These are phyloP conservation scores for Thalassiosira profunda DNA, from an alignment of 108 stramenopile genomes.

Conservation along the genomic window DNA sequence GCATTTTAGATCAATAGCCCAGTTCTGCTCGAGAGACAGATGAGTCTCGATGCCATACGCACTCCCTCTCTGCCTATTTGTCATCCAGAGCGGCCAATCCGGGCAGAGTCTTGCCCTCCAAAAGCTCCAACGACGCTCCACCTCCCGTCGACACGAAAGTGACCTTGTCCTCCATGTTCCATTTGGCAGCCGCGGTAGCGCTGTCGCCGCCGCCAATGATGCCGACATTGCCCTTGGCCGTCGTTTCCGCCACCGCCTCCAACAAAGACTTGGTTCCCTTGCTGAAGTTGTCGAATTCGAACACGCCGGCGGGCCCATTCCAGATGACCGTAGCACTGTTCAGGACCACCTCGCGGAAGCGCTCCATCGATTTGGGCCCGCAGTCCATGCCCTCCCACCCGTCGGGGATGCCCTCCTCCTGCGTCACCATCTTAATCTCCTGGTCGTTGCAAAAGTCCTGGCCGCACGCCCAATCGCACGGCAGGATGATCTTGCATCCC, in stretches of 20 bases:
- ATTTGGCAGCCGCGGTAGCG: slow-evolving; percentile 95
- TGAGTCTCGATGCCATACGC: no score
- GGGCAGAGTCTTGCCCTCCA: slow-evolving; percentile 98
- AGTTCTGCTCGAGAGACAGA: no score
- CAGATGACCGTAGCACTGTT: slow-evolving; percentile 76
- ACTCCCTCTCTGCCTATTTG: slow-evolving; percentile 77
- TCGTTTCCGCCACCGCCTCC: slow-evolving; percentile 33
- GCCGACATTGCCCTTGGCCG: slow-evolving; percentile 58
- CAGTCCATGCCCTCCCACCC: slow-evolving; percentile 90
- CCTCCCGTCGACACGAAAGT: slow-evolving; percentile 98
- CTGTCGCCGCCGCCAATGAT: slow-evolving; percentile 99
- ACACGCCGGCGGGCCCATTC: slow-evolving; percentile 92
- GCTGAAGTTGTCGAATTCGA: slow-evolving; percentile 58
- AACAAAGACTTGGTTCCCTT: slow-evolving; percentile 31
- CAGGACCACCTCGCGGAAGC: slow-evolving; percentile 48
- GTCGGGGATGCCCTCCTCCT: slow-evolving; percentile 68
- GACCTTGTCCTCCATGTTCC: slow-evolving; percentile 94
- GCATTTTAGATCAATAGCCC: no score
- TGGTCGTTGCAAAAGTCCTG: slow-evolving; percentile 49
- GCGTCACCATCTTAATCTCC: slow-evolving; percentile 53
- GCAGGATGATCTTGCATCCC: slow-evolving; percentile 58
- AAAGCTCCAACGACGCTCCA: slow-evolving; percentile 98
- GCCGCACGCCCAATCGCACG: slow-evolving; percentile 73
- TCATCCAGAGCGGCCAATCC: slow-evolving; percentile 98
- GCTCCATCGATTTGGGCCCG: slow-evolving; percentile 63